Evolutionary conservation across 257 asterid genomes (phyloP).

Genomic region (Thymus quinquecostatus): DNA sequence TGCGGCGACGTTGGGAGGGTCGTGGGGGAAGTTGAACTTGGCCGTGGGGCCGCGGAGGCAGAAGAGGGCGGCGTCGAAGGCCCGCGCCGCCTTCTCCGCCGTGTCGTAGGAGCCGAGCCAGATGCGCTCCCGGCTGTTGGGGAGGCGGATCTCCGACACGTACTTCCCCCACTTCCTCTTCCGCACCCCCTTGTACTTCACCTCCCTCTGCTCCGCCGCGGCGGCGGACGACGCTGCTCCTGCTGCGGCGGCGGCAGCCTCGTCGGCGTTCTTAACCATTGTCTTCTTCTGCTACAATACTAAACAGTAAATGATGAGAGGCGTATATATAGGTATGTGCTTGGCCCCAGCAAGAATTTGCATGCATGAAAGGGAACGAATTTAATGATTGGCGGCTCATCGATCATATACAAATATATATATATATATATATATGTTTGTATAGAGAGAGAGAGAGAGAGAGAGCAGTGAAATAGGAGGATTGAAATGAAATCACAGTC

Average conservation of each 20-base stretch:
- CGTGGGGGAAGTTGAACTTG: conserved; percentile 53
- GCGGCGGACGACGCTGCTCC: background rate
- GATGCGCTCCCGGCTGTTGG: conserved; percentile 66
- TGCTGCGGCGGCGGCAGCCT: background rate
- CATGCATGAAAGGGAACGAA: conserved; percentile 23
- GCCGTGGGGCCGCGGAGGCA: conserved; percentile 62
- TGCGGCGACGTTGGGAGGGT: conserved; percentile 43
- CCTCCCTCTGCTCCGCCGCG: conserved; percentile 23
- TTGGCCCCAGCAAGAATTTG: conserved; percentile 18
- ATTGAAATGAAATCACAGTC: conserved; percentile 34
- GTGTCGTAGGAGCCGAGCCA: conserved; percentile 73
- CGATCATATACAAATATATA: too few species aligned
- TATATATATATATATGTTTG: background rate
- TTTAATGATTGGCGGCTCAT: conserved; percentile 35
- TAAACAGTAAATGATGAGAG: background rate
- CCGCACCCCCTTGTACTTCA: conserved; percentile 66
- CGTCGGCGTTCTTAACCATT: conserved; percentile 25
- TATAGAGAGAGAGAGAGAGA: background rate
- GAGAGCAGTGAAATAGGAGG: too few species aligned
- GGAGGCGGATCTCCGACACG: conserved; percentile 69
- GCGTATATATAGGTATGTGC: background rate
- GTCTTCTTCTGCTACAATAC: too few species aligned
- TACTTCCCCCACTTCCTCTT: conserved; percentile 71
- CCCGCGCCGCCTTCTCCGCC: conserved; percentile 66
- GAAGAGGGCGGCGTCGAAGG: conserved; percentile 62